A percentile compares a stretch with the other conserved stretches of the same genome.
Conservation (phyloP, 148 eudicot species). For the Arctostaphylos glauca region DNA sequence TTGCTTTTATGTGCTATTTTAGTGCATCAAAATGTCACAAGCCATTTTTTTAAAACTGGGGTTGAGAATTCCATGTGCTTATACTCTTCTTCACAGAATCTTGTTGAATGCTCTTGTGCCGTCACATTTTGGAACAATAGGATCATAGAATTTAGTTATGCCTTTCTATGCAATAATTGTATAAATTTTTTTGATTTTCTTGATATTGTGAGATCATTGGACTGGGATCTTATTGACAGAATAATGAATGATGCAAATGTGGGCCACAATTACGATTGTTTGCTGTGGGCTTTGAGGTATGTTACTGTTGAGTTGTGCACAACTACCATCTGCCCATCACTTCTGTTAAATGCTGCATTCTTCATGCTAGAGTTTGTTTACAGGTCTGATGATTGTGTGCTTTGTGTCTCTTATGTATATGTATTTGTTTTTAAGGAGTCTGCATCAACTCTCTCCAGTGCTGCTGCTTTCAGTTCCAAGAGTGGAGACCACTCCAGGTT, state of each 20-base stretch:
- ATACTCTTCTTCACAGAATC: neutral
- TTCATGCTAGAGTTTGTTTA: slow-evolving; percentile 7
- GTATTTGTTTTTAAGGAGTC: slow-evolving; percentile 54
- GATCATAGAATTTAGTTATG: neutral
- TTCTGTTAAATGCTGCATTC: neutral
- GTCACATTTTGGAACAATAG: neutral
- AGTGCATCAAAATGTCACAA: neutral
- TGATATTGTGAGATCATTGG: slow-evolving; percentile 6
- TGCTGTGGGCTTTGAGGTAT: slow-evolving; percentile 88
- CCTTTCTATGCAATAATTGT: neutral
- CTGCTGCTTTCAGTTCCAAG: slow-evolving; percentile 38
- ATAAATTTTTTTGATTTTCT: neutral
- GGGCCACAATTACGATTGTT: slow-evolving; percentile 77
- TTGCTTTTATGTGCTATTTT: neutral
- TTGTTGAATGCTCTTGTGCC: slow-evolving; percentile 3
- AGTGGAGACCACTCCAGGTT: slow-evolving; percentile 28
- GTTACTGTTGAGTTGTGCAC: slow-evolving; percentile 18
- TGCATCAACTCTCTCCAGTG: slow-evolving; percentile 57
- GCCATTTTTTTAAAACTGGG: neutral
- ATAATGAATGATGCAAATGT: slow-evolving; percentile 63
- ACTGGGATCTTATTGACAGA: slow-evolving; percentile 39
- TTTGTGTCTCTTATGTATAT: slow-evolving; percentile 20
- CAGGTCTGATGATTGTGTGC: neutral
- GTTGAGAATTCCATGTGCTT: neutral
- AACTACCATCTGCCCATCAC: neutral